Conservation (phyloP, 2,329 filamentous ascomycete species). For the Lachnellula cervina region DNA sequence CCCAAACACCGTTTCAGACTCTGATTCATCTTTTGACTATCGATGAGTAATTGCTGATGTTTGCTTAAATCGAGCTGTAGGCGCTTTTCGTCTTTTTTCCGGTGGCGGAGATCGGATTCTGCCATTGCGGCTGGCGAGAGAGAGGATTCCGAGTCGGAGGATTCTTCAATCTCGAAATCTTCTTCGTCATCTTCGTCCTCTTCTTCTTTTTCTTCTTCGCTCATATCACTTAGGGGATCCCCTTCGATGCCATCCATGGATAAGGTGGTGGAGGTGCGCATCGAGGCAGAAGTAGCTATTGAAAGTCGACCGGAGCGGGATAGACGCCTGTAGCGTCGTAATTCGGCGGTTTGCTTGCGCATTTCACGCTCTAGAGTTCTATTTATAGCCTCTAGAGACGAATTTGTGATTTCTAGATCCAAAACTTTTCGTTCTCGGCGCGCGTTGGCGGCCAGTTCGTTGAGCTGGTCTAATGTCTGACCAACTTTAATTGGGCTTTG, state of each 20-base stretch:
- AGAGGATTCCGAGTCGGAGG: slow-evolving; percentile 40
- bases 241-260: slow-evolving; percentile 37
- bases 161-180: slow-evolving; percentile 34
- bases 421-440: slow-evolving; percentile 90
- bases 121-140: slow-evolving; percentile 39
- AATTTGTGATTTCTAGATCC: slow-evolving; percentile 94
- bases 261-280: slow-evolving; percentile 41
- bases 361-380: slow-evolving; percentile 86
- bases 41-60: slow-evolving; percentile 81
- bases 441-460: slow-evolving; percentile 80
- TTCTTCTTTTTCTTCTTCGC: slow-evolving; percentile 44
- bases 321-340: slow-evolving; percentile 80
- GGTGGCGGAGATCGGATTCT: slow-evolving; percentile 46
- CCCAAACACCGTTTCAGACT: slow-evolving; percentile 84
- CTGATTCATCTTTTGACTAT: slow-evolving; percentile 93
- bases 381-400: slow-evolving; percentile 91
- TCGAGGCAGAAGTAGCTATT: slow-evolving; percentile 45
- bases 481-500: slow-evolving; percentile 54
- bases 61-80: slow-evolving; percentile 81
- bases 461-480: slow-evolving; percentile 54
- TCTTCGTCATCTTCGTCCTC: slow-evolving; percentile 40
- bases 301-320: slow-evolving; percentile 76
- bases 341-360: slow-evolving; percentile 81
- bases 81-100: slow-evolving; percentile 73
- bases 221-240: slow-evolving; percentile 43